Evolutionary conservation across 176 grass and related monocot species (phyloP), one percentile per base, ranked within the genome.

Genomic region (Eleusine coracana): DNA sequence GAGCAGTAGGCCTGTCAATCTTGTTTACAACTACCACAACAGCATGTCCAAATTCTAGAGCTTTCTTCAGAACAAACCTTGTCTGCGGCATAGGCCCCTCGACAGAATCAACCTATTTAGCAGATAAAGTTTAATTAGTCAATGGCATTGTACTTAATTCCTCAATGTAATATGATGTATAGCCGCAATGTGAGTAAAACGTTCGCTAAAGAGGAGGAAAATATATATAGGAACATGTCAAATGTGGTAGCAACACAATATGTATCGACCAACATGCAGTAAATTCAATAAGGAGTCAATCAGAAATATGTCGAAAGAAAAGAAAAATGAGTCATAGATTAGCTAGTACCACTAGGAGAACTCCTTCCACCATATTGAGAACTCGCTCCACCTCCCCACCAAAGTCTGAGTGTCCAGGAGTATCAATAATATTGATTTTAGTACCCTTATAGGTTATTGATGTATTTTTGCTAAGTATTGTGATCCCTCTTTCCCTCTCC

Each of bases 11-110:
- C 65, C 96, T 90, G 73, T 98, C 96, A 28, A 98, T 93, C 84
- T 98, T 98, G 88, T 98, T 98, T 58, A 98, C 96, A 54, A 98
- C 96, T 41, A 98, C 96, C 13, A 98, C 88, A 87, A 98, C 96
- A 86, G 92, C 88, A 88, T 98, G 96, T 40, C 96, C 96, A 88
- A 95, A 98, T 86, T 93, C 96, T 77, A 98, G 84, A 72, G 96
- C 96, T 86, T 98, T 98, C 87, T 98, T 98, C 82, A 98, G 76
- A 73, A 98, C 96, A 87, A 98, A 98, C 83, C 96, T 98, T 71
- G 96, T 98, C 63, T 98, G 96, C 73, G 96, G 96, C 96, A 98
- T 98, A 45, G 96, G 96, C n/a, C 96, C 96, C 85, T 98, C 96
- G 59, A 98, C 96, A 46, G 96, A 98, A 93, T 98, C 96, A 70